Conservation (phyloP, 2,329 filamentous ascomycete species). For the Pseudogymnoascus sp. region DNA sequence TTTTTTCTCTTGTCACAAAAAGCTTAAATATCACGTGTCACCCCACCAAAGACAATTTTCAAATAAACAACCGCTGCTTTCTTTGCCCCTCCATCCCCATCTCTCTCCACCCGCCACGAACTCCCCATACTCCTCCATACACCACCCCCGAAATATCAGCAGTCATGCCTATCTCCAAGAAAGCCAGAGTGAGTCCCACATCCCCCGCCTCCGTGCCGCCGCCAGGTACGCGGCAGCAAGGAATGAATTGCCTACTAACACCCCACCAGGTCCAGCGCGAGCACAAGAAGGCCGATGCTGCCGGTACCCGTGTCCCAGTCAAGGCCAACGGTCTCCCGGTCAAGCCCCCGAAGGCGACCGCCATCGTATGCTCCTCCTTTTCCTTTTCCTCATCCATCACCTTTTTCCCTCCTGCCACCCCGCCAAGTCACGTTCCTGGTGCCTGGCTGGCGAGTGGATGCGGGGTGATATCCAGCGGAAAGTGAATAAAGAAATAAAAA, state of each 20-base stretch:
- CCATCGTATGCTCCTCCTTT: constrained; percentile 32
- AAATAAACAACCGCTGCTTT: background rate
- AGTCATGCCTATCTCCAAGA: constrained; percentile 42
- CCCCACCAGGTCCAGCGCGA: constrained; percentile 39
- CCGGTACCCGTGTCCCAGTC: constrained; percentile 44
- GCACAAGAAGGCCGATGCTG: constrained; percentile 47
- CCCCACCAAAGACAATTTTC: background rate
- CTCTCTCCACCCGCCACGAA: background rate
- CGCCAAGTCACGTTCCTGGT: constrained; percentile 2
- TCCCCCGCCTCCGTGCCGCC: background rate
- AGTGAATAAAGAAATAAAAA: constrained; percentile 14
- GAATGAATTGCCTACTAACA: background rate
- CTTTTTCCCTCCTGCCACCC: background rate
- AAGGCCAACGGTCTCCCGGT: constrained; percentile 48
- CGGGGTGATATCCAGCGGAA: background rate
- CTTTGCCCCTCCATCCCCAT: background rate
- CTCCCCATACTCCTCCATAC: background rate
- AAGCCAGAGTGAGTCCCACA: constrained; percentile 31
- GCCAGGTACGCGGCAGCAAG: background rate
- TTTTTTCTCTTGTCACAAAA: background rate
- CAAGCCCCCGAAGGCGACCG: constrained; percentile 45
- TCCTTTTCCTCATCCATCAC: background rate
- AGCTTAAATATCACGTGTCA: constrained; percentile 3
- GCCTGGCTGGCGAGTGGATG: background rate
- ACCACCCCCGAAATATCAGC: background rate